Evolutionary conservation across 352 stramenopile species (phyloP).

Genomic region (Phytopythium sindhum): DNA sequence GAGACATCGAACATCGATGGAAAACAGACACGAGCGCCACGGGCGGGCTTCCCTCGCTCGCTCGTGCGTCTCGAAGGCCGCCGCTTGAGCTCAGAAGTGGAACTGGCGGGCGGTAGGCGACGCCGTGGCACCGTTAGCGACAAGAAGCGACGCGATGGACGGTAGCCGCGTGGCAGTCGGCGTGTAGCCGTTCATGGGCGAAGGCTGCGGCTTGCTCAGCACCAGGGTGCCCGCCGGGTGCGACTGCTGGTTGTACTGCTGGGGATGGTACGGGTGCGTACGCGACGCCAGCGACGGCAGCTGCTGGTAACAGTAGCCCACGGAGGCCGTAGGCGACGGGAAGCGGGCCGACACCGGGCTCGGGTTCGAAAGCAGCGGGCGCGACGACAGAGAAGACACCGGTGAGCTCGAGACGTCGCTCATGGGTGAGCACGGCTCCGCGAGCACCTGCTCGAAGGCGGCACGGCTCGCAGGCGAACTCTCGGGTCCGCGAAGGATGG

Average conservation of each 20-base stretch:
- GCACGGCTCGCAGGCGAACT: conserved; percentile 36
- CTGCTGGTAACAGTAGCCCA: conserved; percentile 15
- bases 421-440: conserved; percentile 58
- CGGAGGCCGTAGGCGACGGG: conserved; percentile 16
- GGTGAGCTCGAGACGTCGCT: conserved; percentile 31
- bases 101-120: conserved; percentile 13
- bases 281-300: not conserved
- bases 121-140: conserved; percentile 24
- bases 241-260: conserved; percentile 14
- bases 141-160: conserved; percentile 58
- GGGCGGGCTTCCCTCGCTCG: conserved; percentile 1
- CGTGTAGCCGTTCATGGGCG: conserved; percentile 18
- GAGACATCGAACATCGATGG: conserved; percentile 5
- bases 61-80: conserved; percentile 2
- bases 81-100: conserved; percentile 19
- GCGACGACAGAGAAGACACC: conserved; percentile 5
- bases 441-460: conserved; percentile 60
- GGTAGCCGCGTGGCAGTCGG: conserved; percentile 39
- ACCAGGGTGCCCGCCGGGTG: conserved; percentile 4
- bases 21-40: not conserved
- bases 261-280: not conserved
- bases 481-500: conserved; percentile 58
- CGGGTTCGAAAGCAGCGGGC: not conserved
- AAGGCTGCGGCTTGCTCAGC: conserved; percentile 13
- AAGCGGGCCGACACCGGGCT: conserved; percentile 12